Evolutionary conservation across 805 yeast species (phyloP), one percentile per base, ranked within the genome.

Genomic region (Kazachstania taianensis): DNA sequence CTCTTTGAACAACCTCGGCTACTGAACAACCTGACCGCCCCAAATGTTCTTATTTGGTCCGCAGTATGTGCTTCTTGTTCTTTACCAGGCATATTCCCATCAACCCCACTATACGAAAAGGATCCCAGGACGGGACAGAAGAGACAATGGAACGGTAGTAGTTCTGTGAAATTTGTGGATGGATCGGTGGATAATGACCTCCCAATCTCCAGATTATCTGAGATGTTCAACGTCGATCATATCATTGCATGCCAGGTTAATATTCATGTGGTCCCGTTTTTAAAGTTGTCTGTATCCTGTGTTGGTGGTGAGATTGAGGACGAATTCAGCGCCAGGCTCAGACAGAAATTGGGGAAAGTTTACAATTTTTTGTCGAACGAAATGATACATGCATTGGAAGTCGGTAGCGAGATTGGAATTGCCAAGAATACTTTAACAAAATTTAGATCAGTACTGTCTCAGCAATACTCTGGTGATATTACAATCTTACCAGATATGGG

Each of bases 201-300:
- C 35, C 98, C 98, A 3, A 78, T 86, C 15, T 70, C 89, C 3
- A 69, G 96, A 45, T 63, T 89, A 13, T 78, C 92, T 17, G 97
- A 89, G 53, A 84, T 89, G 94, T 92, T 89, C 55, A 87, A 89
- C 51, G 95, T 89, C 20, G 94, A 89, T 52, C 96, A 89, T 57
- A 86, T 89, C 43, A 85, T 89, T 45, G 97, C 96, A 0, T 87
- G 94, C 31, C 98, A 89, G 55, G 96, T 89, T 1, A 89, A 89
- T 51, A 94, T 96, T 0, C 97, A 89, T 53, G 94, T 89, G 7
- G 82, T 81, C 1, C 97, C 97, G 0, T 71, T 87, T 36, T 65
- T 89, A 47, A 75, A 75, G 45, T 34, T 78, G 37, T 74, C 85
- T 0, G 69, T 78, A 2, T 73, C 76, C 18, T 71, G 75, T 50